Conservation (phyloP, 345 rosid genomes). For the Sisymbrium altissimum region DNA sequence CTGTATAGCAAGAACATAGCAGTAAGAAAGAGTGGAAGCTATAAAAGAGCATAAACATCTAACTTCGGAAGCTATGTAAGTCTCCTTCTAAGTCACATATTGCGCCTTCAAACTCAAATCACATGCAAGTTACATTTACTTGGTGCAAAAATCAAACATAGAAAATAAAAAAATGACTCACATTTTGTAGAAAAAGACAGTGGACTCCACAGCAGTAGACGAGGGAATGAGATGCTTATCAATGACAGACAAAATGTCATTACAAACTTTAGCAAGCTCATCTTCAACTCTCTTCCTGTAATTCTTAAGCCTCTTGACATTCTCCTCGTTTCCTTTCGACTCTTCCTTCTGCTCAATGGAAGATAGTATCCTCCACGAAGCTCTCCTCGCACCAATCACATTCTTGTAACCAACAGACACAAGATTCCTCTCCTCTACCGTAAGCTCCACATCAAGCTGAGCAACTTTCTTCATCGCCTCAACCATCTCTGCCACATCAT, state of each 20-base stretch:
- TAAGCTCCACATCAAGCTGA: conserved; percentile 47
- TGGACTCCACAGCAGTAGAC: conserved; percentile 40
- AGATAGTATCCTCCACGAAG: conserved; percentile 63
- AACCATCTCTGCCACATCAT: conserved; percentile 53
- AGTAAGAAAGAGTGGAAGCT: no score
- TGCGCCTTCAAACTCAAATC: neutral
- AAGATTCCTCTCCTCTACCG: conserved; percentile 58
- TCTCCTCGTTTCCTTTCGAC: conserved; percentile 44
- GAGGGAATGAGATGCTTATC: conserved; percentile 55
- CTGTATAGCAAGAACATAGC: conserved; percentile 20
- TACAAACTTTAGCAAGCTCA: conserved; percentile 46
- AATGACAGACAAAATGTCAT: conserved; percentile 40
- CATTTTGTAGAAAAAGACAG: conserved; percentile 57
- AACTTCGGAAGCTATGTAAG: no score
- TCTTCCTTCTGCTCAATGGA: conserved; percentile 73
- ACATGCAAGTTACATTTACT: neutral
- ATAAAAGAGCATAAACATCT: no score
- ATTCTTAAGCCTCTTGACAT: conserved; percentile 47
- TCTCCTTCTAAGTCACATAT: no score
- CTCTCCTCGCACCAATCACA: conserved; percentile 63
- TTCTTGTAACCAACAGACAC: conserved; percentile 76
- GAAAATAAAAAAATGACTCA: conserved; percentile 17
- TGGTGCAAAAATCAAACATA: neutral
- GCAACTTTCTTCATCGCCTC: conserved; percentile 66
- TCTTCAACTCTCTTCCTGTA: conserved; percentile 46